A percentile compares a stretch with the other conserved stretches of the same genome.
phyloP scores from a whole-genome alignment of 306 rosid genomes.

The Lagenaria siceraria region DNA sequence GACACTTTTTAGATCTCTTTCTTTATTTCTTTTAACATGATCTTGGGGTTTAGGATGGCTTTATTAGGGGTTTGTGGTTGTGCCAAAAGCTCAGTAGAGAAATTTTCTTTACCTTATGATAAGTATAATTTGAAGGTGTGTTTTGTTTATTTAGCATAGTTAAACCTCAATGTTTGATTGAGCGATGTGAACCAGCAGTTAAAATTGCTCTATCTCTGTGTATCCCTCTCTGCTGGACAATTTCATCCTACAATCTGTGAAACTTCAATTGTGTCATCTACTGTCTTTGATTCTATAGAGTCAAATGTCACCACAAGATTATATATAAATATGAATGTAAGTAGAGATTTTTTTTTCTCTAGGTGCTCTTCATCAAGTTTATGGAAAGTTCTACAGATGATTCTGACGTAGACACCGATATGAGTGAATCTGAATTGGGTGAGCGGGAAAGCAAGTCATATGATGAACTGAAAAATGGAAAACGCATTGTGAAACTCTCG shows the following conservation, averaged over 20 bases:
- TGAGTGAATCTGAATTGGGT: slow-evolving; percentile 44
- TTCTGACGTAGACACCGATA: slow-evolving; percentile 37
- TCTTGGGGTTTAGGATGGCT: not conserved
- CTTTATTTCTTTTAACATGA: not conserved
- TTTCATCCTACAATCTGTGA: not conserved
- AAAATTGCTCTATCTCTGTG: not conserved
- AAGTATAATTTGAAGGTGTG: not conserved
- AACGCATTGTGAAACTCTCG: slow-evolving; percentile 34
- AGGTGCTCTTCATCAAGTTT: slow-evolving; percentile 16
- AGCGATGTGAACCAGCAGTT: not conserved
- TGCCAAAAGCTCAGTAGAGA: not conserved
- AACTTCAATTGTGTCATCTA: not conserved
- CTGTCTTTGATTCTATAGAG: not conserved
- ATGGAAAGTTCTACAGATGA: slow-evolving; percentile 29
- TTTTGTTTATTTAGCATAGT: not conserved
- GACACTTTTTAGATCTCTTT: not conserved
- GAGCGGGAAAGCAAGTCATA: slow-evolving; percentile 45
- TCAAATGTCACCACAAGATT: not conserved
- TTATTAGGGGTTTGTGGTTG: not conserved
- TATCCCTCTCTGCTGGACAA: not conserved
- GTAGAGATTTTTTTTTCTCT: not conserved
- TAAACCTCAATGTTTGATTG: not conserved
- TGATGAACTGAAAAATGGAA: slow-evolving; percentile 53
- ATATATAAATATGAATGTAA: not conserved
- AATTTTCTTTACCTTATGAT: not conserved